Base-by-base conservation (phyloP, 2,329 filamentous ascomycete species). In the Colletotrichum australisinense region DNA sequence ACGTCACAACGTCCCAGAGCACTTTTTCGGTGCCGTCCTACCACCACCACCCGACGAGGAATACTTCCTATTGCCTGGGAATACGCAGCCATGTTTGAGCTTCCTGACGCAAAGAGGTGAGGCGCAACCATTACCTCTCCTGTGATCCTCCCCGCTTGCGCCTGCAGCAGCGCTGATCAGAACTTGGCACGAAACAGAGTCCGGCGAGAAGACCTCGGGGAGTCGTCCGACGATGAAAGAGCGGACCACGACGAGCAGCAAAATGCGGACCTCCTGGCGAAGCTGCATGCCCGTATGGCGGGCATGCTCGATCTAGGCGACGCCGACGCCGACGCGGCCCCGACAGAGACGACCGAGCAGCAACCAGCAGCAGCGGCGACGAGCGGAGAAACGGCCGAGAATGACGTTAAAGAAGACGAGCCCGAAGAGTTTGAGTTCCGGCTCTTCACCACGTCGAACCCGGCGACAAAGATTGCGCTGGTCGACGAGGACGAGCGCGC, bases 351-450 rank as follows among this genome's bases (percentile, higher is more conserved):
- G 76, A 30, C 74, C n/a, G n/a, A 14, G 5, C 58, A 14, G 5
- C 58, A 30, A 12, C 9, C 76, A 35, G 32, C 32, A 53, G 11
- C 32, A 52, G 56, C 76, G 58, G 49, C 72, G 42, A 66, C 60
- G 14, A 58, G 56, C 28, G 74, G 76, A 26, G 73, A 67, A 35
- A 68, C 65, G 30, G 72, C 67, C 63, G 56, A 67, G 35, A 66
- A 62, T 9, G 73, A 74, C 8, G 74, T 72, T 7, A 77, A 81
- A 3, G 75, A 74, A 11, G 74, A 78, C 8, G 76, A 69, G 22
- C 74, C 81, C 22, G 83, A 86, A 60, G 85, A 86, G 65, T 91
- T 90, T 75, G 84, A 87, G 67, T 92, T 92, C 78, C 85, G 88
- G 9, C 85, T 92, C 32, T 92, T 92, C 78, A 85, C 86, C 74